Evolutionary conservation across 441 rosid genomes (phyloP), one percentile per base, ranked within the genome.

Genomic region (Populus hybrid): DNA sequence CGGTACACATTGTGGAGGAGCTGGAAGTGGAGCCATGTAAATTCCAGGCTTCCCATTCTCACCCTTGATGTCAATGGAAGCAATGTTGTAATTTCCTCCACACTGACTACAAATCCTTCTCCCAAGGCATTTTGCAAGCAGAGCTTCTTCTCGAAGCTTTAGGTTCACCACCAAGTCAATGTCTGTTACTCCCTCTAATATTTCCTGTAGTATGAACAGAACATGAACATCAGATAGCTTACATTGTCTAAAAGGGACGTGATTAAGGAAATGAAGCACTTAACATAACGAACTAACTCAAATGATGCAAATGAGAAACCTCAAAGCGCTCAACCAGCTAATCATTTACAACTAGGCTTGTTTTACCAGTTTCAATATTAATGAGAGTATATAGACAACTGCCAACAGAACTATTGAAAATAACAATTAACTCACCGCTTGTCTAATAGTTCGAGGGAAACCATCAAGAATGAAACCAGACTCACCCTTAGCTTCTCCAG

Each of bases 381-480:
- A 61, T 21, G 28, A 21, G 14, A 24, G n/a, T 6, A 50, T 2
- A 73, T 32, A n/a, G 67, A 30, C 18, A 32, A 57, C 26, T 21
- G 8, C 38, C 10, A 26, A 59, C 20, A 16, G 5, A 36, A 38
- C n/a, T 68, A 24, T 18, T 24, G 12, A 69, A 34, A 6, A 24
- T 72, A 73, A 8, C 36, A 77, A 80, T 24, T 40, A 53, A 73
- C 95, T 91, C 83, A 91, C 99, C 69, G 98, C 99, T 77, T 95
- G 99, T 79, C 90, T 87, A 72, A 95, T 85, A 2, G 99, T 95
- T 68, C 97, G 90, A 82, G 98, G 99, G 78, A 95, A 95, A 35
- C 99, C 97, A 87, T 95, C 98, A 67, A 94, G 98, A 80, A 95
- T 91, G 85, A 94, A 95, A 68, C 99, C 97, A 61, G 97, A 82